Evolutionary conservation across 768 basidiomycete genomes (phyloP), one percentile per base, ranked within the genome.

Genomic region (Pulveroboletus sp.): DNA sequence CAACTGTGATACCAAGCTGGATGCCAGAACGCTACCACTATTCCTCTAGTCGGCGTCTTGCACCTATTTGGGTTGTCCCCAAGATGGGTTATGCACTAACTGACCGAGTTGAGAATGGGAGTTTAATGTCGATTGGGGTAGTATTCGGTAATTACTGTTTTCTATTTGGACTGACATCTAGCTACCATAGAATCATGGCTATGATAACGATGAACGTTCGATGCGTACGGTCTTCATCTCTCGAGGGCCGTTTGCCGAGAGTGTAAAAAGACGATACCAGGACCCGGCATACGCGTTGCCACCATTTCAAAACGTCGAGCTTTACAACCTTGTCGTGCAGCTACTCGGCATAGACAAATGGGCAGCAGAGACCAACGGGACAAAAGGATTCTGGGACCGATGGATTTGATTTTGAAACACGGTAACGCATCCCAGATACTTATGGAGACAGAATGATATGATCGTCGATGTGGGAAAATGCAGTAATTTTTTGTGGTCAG

Each of bases 211-310:
- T 17, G 82, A 82, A 43, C 58, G 71, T 12, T 74, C 82, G 6
- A 94, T 94, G 93, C 82, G 82, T 45, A 90, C 92, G 2, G 82
- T 91, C 66, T 94, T 95, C 68, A 81, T 94, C 50, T 90, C 90
- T 13, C 86, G 89, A 62, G 90, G 92, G 0, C 91, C 92, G 0
- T 93, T 93, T 67, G 80, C 86, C 9, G 64, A 53, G 17, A 32
- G 36, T 9, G 42, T 49, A 42, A 57, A 25, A 25, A 40, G 39
- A n/a, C 50, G 21, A 10, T 14, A 40, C 16, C 29, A 13, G 9
- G 29, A 77, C 43, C 31, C 16, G 4, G 56, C 43, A 37, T 85
- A 81, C 56, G 75, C 90, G 48, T 82, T 93, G 74, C 74, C 87
- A 23, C 79, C 81, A 12, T 94, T 94, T 69, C 68, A 76, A 63